Evolutionary conservation across 768 basidiomycete genomes (phyloP).

Genomic region (Neoboletus subvelutipes): DNA sequence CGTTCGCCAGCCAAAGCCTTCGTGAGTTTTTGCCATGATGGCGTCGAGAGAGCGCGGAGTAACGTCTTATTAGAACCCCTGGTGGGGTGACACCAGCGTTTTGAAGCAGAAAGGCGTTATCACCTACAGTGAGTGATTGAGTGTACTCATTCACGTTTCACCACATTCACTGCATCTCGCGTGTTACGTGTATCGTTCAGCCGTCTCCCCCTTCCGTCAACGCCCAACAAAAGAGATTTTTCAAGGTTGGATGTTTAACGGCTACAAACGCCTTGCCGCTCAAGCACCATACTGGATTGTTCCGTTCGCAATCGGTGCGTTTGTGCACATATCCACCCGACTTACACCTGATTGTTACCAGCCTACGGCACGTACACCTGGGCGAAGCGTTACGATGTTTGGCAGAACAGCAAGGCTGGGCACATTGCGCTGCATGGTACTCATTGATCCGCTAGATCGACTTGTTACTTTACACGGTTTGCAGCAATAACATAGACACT

Average conservation of each 20-base stretch:
- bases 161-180: constrained; percentile 2
- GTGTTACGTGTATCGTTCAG: constrained; percentile 37
- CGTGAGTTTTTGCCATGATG: constrained; percentile 50
- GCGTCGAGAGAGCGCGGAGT: not conserved
- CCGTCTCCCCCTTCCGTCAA: constrained; percentile 79
- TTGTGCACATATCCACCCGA: not conserved
- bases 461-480: constrained; percentile 11
- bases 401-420: constrained; percentile 79
- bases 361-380: constrained; percentile 79
- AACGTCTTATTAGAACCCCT: constrained; percentile 57
- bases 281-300: constrained; percentile 78
- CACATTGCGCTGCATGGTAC: constrained; percentile 51
- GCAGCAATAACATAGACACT: constrained; percentile 18
- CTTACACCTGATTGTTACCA: constrained; percentile 29
- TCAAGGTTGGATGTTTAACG: constrained; percentile 81
- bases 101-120: constrained; percentile 75
- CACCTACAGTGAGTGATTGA: constrained; percentile 68
- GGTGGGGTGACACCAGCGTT: constrained; percentile 84
- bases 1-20: constrained; percentile 65
- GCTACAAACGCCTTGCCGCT: constrained; percentile 69
- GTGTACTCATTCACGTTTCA: not conserved
- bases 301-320: constrained; percentile 77
- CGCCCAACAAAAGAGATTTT: constrained; percentile 70
- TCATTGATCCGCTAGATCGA: constrained; percentile 18
- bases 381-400: constrained; percentile 68